phyloP scores from a whole-genome alignment of 257 asterid genomes.

The Misopates orontium region DNA sequence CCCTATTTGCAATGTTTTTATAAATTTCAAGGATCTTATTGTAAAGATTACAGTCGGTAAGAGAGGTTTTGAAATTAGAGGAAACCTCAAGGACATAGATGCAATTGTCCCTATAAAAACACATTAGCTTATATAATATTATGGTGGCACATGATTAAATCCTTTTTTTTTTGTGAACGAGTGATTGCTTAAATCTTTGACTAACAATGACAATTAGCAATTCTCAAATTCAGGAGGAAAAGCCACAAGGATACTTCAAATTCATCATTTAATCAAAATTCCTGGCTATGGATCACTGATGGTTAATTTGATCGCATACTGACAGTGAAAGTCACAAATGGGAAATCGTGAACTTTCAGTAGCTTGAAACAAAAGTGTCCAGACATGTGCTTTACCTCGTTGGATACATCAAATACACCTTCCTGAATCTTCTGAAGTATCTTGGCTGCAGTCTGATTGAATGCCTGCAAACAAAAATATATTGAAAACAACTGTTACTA shows the following conservation, averaged over 20 bases:
- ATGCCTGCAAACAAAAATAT: slow-evolving; percentile 43
- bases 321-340: not conserved
- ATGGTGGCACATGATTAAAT: too few relatives aligned
- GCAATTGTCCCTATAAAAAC: too few relatives aligned
- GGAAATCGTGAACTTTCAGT: not conserved
- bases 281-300: not conserved
- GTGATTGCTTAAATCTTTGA: too few relatives aligned
- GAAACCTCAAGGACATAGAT: too few relatives aligned
- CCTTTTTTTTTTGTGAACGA: not conserved
- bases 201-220: not conserved
- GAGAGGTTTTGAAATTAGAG: too few relatives aligned
- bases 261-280: not conserved
- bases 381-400: slow-evolving; percentile 51
- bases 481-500: not conserved
- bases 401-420: slow-evolving; percentile 70
- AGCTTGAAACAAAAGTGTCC: not conserved
- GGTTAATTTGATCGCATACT: not conserved
- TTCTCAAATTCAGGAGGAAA: not conserved
- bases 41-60: too few relatives aligned
- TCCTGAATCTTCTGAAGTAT: slow-evolving; percentile 75
- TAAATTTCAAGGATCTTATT: too few relatives aligned
- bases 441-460: slow-evolving; percentile 62
- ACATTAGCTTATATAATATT: too few relatives aligned
- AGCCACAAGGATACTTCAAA: not conserved
- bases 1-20: too few relatives aligned